A percentile compares a stretch with the other conserved stretches of the same genome.
These are phyloP conservation scores for Durio zibethinus DNA, from an alignment of 345 rosid genomes.

Conservation along the genomic window DNA sequence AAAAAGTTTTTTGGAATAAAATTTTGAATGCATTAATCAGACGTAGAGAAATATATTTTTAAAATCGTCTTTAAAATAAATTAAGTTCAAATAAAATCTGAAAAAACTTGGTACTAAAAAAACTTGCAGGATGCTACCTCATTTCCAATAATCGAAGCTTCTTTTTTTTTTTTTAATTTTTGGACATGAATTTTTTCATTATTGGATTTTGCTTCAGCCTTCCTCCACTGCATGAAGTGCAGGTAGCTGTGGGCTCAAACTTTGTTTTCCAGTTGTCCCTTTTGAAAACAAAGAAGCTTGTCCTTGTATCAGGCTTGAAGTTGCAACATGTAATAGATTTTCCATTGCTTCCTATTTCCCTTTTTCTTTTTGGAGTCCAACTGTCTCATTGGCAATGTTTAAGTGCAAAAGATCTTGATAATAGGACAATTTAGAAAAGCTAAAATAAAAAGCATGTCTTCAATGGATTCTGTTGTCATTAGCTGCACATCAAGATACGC, in stretches of 20 bases:
- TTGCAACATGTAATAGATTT: not conserved
- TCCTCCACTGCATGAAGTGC: constrained; percentile 13
- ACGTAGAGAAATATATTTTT: too few relatives aligned
- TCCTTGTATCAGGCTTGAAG: constrained; percentile 1
- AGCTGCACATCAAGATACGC: not conserved
- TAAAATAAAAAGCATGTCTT: not conserved
- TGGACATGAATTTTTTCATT: not conserved
- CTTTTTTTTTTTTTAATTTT: not conserved
- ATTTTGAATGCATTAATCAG: too few relatives aligned
- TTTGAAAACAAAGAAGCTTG: not conserved
- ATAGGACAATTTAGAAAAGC: not conserved
- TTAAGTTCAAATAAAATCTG: too few relatives aligned
- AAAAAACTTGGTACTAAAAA: too few relatives aligned
- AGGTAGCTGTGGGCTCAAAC: constrained; percentile 2
- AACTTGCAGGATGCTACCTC: too few relatives aligned
- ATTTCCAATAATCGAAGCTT: too few relatives aligned
- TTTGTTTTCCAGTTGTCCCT: constrained; percentile 8
- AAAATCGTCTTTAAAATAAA: too few relatives aligned
- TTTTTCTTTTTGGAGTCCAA: not conserved
- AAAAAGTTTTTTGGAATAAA: too few relatives aligned
- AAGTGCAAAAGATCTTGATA: not conserved
- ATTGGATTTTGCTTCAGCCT: not conserved
- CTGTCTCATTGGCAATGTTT: not conserved
- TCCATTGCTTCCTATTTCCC: not conserved
- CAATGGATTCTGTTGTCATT: not conserved